These are phyloP conservation scores for Fraxinus ornus DNA, from an alignment of 305 asterid genomes.

Conservation along the genomic window DNA sequence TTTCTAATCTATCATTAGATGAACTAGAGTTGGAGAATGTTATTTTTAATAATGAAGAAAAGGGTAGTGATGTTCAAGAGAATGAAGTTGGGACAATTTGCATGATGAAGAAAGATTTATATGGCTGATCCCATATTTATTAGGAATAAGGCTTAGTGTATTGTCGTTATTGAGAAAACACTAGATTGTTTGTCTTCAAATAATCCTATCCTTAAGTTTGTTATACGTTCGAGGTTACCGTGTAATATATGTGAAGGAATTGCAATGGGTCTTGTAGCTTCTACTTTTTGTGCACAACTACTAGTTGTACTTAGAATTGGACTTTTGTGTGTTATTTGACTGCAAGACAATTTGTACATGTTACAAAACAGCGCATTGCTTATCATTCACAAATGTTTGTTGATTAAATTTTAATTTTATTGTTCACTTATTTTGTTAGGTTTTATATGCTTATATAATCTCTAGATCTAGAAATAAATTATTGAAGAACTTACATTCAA, in stretches of 20 bases:
- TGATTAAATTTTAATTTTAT: slow-evolving; percentile 11
- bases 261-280: neutral
- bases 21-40: neutral
- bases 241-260: neutral
- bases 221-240: neutral
- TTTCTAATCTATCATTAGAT: neutral
- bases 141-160: neutral
- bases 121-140: neutral
- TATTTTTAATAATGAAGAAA: neutral
- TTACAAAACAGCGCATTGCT: neutral
- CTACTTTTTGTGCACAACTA: neutral
- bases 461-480: neutral
- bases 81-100: neutral
- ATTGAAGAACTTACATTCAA: slow-evolving; percentile 14
- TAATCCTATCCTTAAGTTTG: neutral
- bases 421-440: neutral
- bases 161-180: neutral
- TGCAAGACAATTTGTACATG: neutral
- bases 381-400: neutral
- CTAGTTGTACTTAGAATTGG: neutral
- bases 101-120: neutral
- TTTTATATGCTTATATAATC: neutral
- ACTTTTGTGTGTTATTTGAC: neutral
- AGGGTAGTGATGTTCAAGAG: neutral
- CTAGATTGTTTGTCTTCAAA: neutral